These are phyloP conservation scores for Nakazawaea wickerhamii DNA, from an alignment of 805 yeast genomes.

Conservation along the genomic window DNA sequence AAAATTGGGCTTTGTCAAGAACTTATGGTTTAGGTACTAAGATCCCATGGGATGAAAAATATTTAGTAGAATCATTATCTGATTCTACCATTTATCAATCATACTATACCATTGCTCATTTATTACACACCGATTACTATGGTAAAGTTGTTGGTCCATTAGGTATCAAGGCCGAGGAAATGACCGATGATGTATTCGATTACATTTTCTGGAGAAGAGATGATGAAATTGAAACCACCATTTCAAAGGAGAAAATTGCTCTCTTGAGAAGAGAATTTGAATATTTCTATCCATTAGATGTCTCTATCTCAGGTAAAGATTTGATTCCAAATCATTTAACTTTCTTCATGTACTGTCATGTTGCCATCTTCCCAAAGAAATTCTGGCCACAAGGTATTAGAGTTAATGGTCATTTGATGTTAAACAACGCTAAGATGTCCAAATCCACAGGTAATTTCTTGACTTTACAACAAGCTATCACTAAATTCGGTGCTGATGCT, in stretches of 20 bases:
- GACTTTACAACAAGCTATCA: constrained; percentile 78
- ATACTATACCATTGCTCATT: constrained; percentile 84
- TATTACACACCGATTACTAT: constrained; percentile 80
- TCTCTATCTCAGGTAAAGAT: constrained; percentile 92
- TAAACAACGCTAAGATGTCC: constrained; percentile 97
- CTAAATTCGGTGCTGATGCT: constrained; percentile 96
- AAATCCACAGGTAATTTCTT: constrained; percentile 96
- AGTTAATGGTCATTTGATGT: constrained; percentile 90
- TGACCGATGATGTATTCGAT: constrained; percentile 93
- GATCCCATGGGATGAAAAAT: constrained; percentile 95
- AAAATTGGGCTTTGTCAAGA: constrained; percentile 98
- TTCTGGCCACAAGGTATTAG: constrained; percentile 95
- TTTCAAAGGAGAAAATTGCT: constrained; percentile 63
- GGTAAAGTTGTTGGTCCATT: constrained; percentile 74
- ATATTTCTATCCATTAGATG: constrained; percentile 93
- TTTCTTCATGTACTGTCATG: constrained; percentile 88
- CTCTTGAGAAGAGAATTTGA: constrained; percentile 89
- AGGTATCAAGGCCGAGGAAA: constrained; percentile 69
- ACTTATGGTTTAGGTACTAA: constrained; percentile 92
- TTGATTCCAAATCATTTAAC: constrained; percentile 96
- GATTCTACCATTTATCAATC: constrained; percentile 97
- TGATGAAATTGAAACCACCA: constrained; percentile 42
- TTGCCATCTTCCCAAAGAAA: constrained; percentile 84
- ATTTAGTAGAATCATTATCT: constrained; percentile 88
- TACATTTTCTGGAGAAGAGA: constrained; percentile 77